phyloP scores from a whole-genome alignment of 768 basidiomycete species.

The Nidularia pulvinata region DNA sequence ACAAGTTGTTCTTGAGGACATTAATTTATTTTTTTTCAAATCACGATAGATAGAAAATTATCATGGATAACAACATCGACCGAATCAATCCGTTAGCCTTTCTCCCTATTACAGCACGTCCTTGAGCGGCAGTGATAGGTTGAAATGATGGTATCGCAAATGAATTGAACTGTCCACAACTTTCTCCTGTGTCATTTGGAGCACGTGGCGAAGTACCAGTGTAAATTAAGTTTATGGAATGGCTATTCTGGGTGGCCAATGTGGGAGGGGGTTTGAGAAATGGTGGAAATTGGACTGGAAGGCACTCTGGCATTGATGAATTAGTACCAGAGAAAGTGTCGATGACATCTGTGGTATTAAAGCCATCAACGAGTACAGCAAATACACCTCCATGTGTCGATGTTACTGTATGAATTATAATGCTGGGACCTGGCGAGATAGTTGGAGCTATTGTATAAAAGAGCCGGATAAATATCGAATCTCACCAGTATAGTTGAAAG shows the following conservation, averaged over 20 bases:
- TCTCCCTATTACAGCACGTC: too few species aligned
- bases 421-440: slow-evolving; percentile 11
- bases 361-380: slow-evolving; percentile 12
- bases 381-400: slow-evolving; percentile 14
- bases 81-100: too few species aligned
- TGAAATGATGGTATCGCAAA: background rate
- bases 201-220: background rate
- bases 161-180: background rate
- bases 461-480: background rate
- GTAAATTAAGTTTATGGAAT: background rate
- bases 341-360: slow-evolving; percentile 8
- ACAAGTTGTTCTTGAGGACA: too few species aligned
- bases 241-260: background rate
- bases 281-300: background rate
- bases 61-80: too few species aligned
- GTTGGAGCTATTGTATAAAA: background rate
- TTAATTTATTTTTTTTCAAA: too few species aligned
- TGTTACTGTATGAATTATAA: slow-evolving; percentile 13
- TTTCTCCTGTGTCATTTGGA: background rate
- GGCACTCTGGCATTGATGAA: background rate
- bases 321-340: slow-evolving; percentile 9
- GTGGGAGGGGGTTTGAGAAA: background rate
- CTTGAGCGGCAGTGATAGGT: too few species aligned
- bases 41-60: too few species aligned
- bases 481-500: slow-evolving; percentile 16